Percentiles rank a stretch among this genome's conserved stretches.
Evolutionary conservation across 371 early-diverging fungal genomes (phyloP).

Genomic region (Actinomortierella wolfii): DNA sequence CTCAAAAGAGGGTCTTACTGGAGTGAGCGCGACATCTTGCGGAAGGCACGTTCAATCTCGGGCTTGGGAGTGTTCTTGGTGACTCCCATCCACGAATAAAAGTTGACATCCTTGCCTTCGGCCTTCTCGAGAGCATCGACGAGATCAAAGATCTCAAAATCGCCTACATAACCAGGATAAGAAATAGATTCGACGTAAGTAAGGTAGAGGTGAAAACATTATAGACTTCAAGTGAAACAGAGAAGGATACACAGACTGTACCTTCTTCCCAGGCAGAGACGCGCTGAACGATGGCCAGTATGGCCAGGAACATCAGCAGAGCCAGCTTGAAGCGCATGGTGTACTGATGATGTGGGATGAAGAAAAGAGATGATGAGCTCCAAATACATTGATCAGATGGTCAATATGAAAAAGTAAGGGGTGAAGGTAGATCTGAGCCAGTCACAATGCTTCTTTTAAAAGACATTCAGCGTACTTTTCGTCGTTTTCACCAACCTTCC

Average conservation of each 20-base stretch:
- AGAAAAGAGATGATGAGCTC: slow-evolving; percentile 3
- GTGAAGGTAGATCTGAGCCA: too few species aligned
- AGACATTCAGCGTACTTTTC: too few species aligned
- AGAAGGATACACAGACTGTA: slow-evolving; percentile 5
- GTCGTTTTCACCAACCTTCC: too few species aligned
- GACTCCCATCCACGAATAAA: slow-evolving; percentile 64
- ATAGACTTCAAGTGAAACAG: neutral
- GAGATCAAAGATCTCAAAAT: slow-evolving; percentile 87
- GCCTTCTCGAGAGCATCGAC: slow-evolving; percentile 75
- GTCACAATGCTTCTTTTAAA: too few species aligned
- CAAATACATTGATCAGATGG: too few species aligned
- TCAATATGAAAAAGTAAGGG: too few species aligned
- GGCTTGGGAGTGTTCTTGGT: slow-evolving; percentile 68
- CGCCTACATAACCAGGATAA: slow-evolving; percentile 41
- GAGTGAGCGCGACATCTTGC: slow-evolving; percentile 88
- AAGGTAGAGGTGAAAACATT: neutral
- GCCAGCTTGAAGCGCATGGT: slow-evolving; percentile 35
- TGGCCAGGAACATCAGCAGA: slow-evolving; percentile 39
- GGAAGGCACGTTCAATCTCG: slow-evolving; percentile 86
- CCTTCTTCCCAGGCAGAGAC: slow-evolving; percentile 48
- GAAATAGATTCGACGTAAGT: too few species aligned
- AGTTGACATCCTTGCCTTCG: slow-evolving; percentile 66
- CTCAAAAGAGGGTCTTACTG: too few species aligned
- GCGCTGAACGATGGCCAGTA: slow-evolving; percentile 36
- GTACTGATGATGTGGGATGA: neutral